Evolutionary conservation across 225 moss, liverwort and hornwort species (phyloP).

Genomic region (Climacium dendroides): DNA sequence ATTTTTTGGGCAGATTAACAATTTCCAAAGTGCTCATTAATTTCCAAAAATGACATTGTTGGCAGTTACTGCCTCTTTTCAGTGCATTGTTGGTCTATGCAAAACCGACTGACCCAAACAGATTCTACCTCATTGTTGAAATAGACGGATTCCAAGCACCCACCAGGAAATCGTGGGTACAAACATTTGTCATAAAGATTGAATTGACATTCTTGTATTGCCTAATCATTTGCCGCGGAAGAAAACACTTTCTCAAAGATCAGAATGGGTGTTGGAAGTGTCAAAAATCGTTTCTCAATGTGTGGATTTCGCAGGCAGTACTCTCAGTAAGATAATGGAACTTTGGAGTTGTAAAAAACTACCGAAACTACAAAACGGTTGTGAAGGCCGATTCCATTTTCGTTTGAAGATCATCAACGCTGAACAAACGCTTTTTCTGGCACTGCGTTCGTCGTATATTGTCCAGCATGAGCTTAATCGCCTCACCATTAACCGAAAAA

Average conservation of each 20-base stretch:
- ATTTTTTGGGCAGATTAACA: not conserved
- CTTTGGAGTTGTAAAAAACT: too few species aligned
- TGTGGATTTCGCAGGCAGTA: not conserved
- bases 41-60: too few species aligned
- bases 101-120: not conserved
- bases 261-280: not conserved
- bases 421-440: not conserved
- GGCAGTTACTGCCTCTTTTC: too few species aligned
- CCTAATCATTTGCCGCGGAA: not conserved
- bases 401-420: not conserved
- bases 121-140: not conserved
- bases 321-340: not conserved
- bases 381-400: not conserved
- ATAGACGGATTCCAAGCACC: too few species aligned
- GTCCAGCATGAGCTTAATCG: not conserved
- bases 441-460: constrained; percentile 11
- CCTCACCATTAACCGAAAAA: not conserved
- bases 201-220: not conserved
- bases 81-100: too few species aligned
- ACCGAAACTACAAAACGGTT: not conserved
- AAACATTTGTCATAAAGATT: not conserved
- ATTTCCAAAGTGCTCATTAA: too few species aligned
- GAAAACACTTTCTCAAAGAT: not conserved
- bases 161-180: not conserved
- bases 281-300: not conserved